A percentile compares a stretch with the other conserved stretches of the same genome.
These are phyloP conservation scores for Pholiota microspora DNA, from an alignment of 768 basidiomycete species.

Conservation along the genomic window DNA sequence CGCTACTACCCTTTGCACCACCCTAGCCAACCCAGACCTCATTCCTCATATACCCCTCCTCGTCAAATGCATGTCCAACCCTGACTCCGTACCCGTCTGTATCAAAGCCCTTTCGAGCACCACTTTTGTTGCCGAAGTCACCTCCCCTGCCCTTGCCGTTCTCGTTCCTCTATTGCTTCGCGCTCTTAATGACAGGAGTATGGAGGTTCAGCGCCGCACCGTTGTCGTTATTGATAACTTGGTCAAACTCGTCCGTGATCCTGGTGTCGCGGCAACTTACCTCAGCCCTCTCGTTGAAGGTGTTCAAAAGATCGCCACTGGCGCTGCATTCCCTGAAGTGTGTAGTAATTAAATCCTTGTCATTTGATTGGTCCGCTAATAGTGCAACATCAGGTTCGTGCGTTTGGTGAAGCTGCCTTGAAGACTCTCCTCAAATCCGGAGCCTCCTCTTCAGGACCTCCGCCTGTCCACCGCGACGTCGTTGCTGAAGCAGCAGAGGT, in stretches of 20 bases:
- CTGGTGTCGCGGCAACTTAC: conserved; percentile 85
- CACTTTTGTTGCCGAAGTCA: conserved; percentile 97
- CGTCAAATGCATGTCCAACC: conserved; percentile 93
- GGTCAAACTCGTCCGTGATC: conserved; percentile 94
- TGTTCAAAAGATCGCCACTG: conserved; percentile 84
- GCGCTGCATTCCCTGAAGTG: conserved; percentile 89
- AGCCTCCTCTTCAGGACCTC: conserved; percentile 71
- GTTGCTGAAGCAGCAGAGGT: conserved; percentile 58
- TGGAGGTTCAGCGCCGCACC: conserved; percentile 93
- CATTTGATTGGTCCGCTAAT: background rate
- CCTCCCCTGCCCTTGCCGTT: conserved; percentile 93
- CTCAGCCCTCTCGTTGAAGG: conserved; percentile 86
- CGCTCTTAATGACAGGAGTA: conserved; percentile 91
- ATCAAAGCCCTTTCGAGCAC: conserved; percentile 95
- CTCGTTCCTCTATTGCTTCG: conserved; percentile 89
- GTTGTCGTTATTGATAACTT: conserved; percentile 95
- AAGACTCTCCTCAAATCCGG: conserved; percentile 80
- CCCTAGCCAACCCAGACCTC: conserved; percentile 92
- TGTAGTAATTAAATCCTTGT: conserved; percentile 19
- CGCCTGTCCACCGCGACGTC: conserved; percentile 69
- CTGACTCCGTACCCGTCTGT: conserved; percentile 83
- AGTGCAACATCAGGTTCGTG: conserved; percentile 60
- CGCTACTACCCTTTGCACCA: conserved; percentile 84
- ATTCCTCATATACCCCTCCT: conserved; percentile 84
- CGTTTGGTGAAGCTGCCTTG: conserved; percentile 85